Evolutionary conservation across 768 basidiomycete genomes (phyloP), one percentile per base, ranked within the genome.

Genomic region (Lentinula aciculospora): DNA sequence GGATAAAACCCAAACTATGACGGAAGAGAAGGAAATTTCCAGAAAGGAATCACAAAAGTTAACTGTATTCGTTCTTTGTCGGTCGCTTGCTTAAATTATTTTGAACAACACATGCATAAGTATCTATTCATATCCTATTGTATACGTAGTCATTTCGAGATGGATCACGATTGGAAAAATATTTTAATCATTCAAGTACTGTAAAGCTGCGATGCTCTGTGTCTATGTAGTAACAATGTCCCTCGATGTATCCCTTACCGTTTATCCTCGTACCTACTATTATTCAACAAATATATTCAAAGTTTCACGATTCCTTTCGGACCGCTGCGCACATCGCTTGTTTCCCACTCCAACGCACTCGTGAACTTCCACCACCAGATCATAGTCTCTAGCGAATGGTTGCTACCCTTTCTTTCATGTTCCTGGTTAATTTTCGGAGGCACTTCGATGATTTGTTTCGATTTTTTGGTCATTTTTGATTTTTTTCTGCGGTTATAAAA

Each of bases 381-480:
- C 19, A 4, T 12, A 2, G 7, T 42, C n/a, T 42, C 40, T 42
- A 17, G 40, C 21, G 7, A 23, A 9, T 17, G 29, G 47, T 29
- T 48, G 27, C 29, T 9, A 48, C 12, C 12, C 13, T 15, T 27
- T 28, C 10, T 15, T 48, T 17, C 27, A 48, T 48, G 9, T 29
- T 48, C 29, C 17, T 48, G 47, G 47, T 48, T 29, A 48, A 48
- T 48, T 5, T 48, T 48, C 47, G 47, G 47, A 48, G 27, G 47
- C 47, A 48, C 47, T 29, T 48, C 47, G 47, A 48, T 8, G 25
- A 48, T 37, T 36, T 17, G 5, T 17, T 4, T 25, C 9, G 17
- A 27, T n/a, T n/a, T n/a, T n/a, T n/a, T n/a, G 15, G 17, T 37
- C 34, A 15, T 53, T 40, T 17, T n/a, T 45, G 23, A 7, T 25